phyloP scores from a whole-genome alignment of 2,329 filamentous ascomycete species.

The Pseudodiploospora longispora region DNA sequence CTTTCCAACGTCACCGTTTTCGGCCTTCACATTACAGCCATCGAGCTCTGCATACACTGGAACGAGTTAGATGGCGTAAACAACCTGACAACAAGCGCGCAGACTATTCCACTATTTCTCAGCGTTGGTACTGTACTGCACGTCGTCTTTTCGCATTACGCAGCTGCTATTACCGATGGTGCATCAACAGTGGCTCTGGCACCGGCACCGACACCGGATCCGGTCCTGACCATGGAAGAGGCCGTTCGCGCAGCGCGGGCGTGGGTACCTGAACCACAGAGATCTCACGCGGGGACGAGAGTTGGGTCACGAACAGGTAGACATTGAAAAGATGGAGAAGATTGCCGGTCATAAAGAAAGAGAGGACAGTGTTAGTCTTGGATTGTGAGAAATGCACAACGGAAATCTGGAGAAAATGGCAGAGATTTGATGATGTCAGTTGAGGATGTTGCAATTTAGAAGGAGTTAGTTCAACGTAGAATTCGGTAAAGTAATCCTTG shows the following conservation, averaged over 20 bases:
- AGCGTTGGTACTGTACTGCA: constrained; percentile 20
- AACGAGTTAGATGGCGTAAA: constrained; percentile 19
- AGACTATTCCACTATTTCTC: constrained; percentile 25
- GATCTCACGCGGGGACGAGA: neutral
- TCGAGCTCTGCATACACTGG: constrained; percentile 27
- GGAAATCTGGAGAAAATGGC: too few relatives aligned
- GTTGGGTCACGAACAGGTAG: constrained; percentile 1
- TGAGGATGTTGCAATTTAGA: too few relatives aligned
- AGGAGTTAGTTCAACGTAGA: too few relatives aligned
- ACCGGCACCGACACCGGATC: neutral
- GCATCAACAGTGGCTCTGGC: neutral
- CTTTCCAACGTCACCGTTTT: constrained; percentile 19
- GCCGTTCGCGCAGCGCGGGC: neutral
- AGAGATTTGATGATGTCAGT: too few relatives aligned
- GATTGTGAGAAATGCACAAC: too few relatives aligned
- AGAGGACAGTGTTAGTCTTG: too few relatives aligned
- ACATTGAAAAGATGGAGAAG: too few relatives aligned
- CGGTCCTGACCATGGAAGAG: neutral
- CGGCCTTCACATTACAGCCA: constrained; percentile 19
- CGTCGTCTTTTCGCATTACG: constrained; percentile 16
- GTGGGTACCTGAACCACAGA: neutral
- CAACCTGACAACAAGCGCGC: constrained; percentile 19
- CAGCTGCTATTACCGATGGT: neutral
- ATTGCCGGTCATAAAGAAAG: too few relatives aligned
- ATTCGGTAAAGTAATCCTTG: too few relatives aligned